Percentiles rank a stretch among this genome's conserved stretches.
Conservation (phyloP, 2,329 filamentous ascomycete genomes). For the Cladosporium cucumerinum region DNA sequence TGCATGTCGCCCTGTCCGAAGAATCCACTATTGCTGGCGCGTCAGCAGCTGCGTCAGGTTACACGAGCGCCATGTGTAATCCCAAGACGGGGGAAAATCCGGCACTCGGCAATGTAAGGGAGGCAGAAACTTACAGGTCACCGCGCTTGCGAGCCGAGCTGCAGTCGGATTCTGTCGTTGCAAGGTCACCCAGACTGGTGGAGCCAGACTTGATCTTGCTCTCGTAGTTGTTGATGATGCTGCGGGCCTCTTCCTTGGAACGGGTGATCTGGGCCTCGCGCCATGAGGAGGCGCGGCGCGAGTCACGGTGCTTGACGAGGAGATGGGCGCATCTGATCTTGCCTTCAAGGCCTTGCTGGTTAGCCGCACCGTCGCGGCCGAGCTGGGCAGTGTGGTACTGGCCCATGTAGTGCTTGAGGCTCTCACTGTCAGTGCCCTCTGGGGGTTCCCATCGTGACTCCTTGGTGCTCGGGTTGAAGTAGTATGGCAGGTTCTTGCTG, state of each 20-base stretch:
- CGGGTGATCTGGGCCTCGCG: constrained; percentile 85
- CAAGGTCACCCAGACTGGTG: constrained; percentile 73
- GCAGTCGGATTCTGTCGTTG: constrained; percentile 87
- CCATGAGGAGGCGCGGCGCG: constrained; percentile 89
- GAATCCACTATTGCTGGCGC: constrained; percentile 60
- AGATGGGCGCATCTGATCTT: constrained; percentile 94
- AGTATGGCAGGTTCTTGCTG: constrained; percentile 98
- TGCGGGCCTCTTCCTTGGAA: constrained; percentile 78
- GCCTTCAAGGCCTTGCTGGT: constrained; percentile 50
- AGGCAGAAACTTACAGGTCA: constrained; percentile 63
- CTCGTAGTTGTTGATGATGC: constrained; percentile 73
- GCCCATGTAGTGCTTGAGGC: constrained; percentile 92
- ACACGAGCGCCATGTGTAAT: constrained; percentile 14
- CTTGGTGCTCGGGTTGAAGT: constrained; percentile 86
- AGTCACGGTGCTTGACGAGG: constrained; percentile 88
- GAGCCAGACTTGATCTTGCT: constrained; percentile 69
- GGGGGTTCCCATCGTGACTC: constrained; percentile 96
- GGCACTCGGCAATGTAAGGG: not conserved
- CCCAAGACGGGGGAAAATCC: constrained; percentile 2
- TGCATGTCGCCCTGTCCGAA: constrained; percentile 97
- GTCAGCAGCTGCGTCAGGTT: constrained; percentile 10
- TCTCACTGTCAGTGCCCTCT: constrained; percentile 79
- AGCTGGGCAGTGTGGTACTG: constrained; percentile 64
- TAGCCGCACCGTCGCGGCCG: constrained; percentile 32
- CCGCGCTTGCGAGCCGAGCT: constrained; percentile 91